phyloP scores from a whole-genome alignment of 805 yeast species.

The Candida michaelii region DNA sequence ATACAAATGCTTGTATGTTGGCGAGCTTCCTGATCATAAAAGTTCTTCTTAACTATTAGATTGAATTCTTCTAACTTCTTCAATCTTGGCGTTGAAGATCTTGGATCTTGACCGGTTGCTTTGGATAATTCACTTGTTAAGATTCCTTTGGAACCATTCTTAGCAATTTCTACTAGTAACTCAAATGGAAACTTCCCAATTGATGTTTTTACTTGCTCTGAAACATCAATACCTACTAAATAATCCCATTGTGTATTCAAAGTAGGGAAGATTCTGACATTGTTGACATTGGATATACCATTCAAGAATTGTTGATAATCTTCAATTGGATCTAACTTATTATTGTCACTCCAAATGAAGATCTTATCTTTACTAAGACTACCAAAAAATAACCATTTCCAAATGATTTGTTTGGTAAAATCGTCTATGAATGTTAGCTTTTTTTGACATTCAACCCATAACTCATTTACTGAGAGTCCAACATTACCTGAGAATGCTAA shows the following conservation, averaged over 20 bases:
- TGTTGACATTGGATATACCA: constrained; percentile 17
- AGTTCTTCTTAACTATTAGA: constrained; percentile 42
- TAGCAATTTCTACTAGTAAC: constrained; percentile 61
- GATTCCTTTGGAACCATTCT: constrained; percentile 54
- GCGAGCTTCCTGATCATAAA: constrained; percentile 37
- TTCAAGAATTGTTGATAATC: constrained; percentile 19
- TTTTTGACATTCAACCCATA: constrained; percentile 25
- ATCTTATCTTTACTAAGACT: constrained; percentile 10
- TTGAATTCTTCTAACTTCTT: constrained; percentile 52
- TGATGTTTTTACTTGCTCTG: constrained; percentile 47
- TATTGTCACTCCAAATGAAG: constrained; percentile 14
- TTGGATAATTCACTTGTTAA: constrained; percentile 56
- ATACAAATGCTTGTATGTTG: constrained; percentile 55
- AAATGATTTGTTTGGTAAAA: constrained; percentile 37
- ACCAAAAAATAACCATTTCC: constrained; percentile 39
- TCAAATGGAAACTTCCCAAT: constrained; percentile 56
- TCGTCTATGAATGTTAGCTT: constrained; percentile 27
- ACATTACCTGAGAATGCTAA: constrained; percentile 33
- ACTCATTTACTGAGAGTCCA: constrained; percentile 27
- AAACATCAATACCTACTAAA: constrained; percentile 50
- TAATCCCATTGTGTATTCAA: constrained; percentile 58
- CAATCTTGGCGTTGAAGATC: constrained; percentile 66
- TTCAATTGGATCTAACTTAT: constrained; percentile 5
- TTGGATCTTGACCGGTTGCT: constrained; percentile 64
- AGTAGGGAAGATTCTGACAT: constrained; percentile 34